Evolutionary conservation across 2,329 filamentous ascomycete species (phyloP).

Genomic region (Monilinia aucupariae): DNA sequence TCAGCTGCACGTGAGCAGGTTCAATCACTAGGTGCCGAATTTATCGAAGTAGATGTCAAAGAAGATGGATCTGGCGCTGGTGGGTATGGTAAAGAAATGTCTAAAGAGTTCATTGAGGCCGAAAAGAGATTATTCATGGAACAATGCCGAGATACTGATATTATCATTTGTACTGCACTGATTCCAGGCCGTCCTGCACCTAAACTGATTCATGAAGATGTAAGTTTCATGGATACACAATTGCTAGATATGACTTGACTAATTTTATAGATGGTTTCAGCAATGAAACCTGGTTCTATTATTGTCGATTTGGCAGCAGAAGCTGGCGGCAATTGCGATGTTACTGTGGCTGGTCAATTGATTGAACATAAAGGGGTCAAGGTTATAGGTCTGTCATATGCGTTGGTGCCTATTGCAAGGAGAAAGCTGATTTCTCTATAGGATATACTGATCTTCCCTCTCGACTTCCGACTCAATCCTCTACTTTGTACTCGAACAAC

Average conservation of each 20-base stretch:
- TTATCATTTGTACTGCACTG: conserved; percentile 87
- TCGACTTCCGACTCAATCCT: conserved; percentile 79
- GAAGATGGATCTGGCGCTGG: conserved; percentile 81
- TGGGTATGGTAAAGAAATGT: conserved; percentile 92
- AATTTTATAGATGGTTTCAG: conserved; percentile 41
- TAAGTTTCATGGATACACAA: conserved; percentile 41
- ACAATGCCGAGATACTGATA: conserved; percentile 82
- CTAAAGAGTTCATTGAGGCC: conserved; percentile 84
- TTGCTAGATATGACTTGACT: not conserved
- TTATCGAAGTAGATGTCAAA: conserved; percentile 77
- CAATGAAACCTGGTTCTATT: conserved; percentile 84
- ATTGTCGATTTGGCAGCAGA: conserved; percentile 85
- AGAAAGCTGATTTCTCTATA: conserved; percentile 27
- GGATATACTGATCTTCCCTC: conserved; percentile 85
- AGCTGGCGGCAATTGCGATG: conserved; percentile 81
- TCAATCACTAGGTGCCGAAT: conserved; percentile 83
- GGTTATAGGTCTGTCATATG: conserved; percentile 60
- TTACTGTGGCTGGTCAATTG: conserved; percentile 68
- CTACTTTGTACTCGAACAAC: conserved; percentile 88
- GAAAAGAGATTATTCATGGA: conserved; percentile 91
- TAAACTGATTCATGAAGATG: conserved; percentile 72
- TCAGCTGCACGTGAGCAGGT: conserved; percentile 85
- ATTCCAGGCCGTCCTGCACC: conserved; percentile 81
- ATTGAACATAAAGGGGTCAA: conserved; percentile 71
- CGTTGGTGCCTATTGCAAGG: not conserved